Evolutionary conservation across 768 basidiomycete species (phyloP).

Genomic region (Postia placenta): DNA sequence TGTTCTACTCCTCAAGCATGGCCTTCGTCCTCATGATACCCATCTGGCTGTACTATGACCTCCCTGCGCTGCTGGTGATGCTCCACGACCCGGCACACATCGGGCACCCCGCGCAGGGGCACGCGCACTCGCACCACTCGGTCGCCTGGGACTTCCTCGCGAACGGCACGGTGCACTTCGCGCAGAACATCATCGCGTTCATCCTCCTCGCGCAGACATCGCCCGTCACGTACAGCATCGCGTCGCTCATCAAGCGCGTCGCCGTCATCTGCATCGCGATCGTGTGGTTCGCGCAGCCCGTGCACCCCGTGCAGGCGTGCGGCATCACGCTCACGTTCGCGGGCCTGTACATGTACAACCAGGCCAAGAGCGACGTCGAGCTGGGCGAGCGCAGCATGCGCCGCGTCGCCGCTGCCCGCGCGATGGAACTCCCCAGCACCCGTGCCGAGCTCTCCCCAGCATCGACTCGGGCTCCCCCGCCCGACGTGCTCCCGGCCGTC

Average conservation of each 20-base stretch:
- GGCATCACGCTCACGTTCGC: constrained; percentile 90
- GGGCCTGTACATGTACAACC: constrained; percentile 95
- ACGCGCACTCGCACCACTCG: constrained; percentile 47
- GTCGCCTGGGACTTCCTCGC: constrained; percentile 81
- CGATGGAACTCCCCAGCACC: constrained; percentile 64
- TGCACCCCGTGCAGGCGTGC: constrained; percentile 77
- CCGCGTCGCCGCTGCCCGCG: constrained; percentile 65
- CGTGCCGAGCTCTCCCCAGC: constrained; percentile 49
- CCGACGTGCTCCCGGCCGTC: constrained; percentile 9
- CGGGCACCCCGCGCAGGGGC: constrained; percentile 28
- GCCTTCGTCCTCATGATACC: constrained; percentile 97
- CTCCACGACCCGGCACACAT: constrained; percentile 34
- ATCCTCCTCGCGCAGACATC: constrained; percentile 93
- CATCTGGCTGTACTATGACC: constrained; percentile 88
- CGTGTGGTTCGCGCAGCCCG: constrained; percentile 88
- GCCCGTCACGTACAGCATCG: constrained; percentile 98
- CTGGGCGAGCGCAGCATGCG: constrained; percentile 87
- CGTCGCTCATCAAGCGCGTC: constrained; percentile 95
- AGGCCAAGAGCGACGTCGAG: constrained; percentile 88
- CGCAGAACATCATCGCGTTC: constrained; percentile 97
- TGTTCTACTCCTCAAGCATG: constrained; percentile 90
- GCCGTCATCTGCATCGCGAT: constrained; percentile 98
- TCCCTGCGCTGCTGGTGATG: constrained; percentile 55
- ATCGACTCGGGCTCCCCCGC: constrained; percentile 24
- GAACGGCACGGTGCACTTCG: constrained; percentile 95